phyloP scores from a whole-genome alignment of 345 rosid genomes.

The Trapa bicornis region DNA sequence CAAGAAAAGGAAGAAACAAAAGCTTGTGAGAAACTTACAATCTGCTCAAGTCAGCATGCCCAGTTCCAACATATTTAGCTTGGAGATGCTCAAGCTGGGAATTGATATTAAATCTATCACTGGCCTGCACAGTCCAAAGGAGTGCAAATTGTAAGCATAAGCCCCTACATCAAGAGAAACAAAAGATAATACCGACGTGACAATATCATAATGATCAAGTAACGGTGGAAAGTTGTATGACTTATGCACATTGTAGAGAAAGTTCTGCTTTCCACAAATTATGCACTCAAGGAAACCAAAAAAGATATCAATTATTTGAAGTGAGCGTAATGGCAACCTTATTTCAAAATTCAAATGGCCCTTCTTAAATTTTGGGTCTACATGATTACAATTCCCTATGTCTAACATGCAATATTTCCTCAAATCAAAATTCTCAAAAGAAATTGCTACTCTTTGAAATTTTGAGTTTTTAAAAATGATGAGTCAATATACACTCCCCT shows the following conservation, averaged over 20 bases:
- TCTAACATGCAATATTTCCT: background rate
- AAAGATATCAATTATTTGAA: background rate
- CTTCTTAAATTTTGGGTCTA: background rate
- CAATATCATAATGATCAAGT: background rate
- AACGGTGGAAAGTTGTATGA: background rate
- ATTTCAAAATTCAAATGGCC: background rate
- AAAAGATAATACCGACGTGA: background rate
- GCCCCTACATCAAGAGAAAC: background rate
- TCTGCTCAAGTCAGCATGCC: conserved; percentile 89
- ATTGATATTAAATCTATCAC: conserved; percentile 95
- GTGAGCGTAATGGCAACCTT: background rate
- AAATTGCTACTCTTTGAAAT: background rate
- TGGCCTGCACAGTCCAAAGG: conserved; percentile 41
- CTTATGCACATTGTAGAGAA: background rate
- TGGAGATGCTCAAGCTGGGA: conserved; percentile 99
- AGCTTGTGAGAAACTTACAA: conserved; percentile 35
- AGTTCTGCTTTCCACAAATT: background rate
- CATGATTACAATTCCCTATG: background rate
- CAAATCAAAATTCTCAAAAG: background rate
- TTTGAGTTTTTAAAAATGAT: background rate
- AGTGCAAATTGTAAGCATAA: background rate
- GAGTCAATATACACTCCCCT: background rate
- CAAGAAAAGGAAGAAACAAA: background rate
- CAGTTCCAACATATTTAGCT: conserved; percentile 93
- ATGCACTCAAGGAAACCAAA: background rate